Evolutionary conservation across 495 filamentous ascomycete genomes (phyloP), one percentile per base, ranked within the genome.

Genomic region (Aspergillus campestris): DNA sequence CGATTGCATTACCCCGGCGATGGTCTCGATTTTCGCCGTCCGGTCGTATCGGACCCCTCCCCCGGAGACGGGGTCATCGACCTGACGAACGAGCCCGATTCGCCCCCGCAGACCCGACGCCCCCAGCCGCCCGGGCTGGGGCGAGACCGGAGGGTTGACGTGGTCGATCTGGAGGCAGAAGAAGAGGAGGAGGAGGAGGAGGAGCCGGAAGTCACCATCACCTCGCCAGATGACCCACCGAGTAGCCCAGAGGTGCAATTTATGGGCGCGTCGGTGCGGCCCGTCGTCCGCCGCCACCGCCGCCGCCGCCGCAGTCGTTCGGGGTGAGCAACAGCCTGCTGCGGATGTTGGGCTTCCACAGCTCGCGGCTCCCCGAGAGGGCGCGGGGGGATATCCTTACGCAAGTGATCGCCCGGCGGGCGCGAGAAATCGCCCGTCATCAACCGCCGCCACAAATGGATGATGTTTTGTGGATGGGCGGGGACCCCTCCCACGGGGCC

Each of bases 51-150:
- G n/a, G 39, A 49, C 3, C 45, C 53, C 1, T 34, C 59, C 10
- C 51, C 55, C n/a, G 42, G 46, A 7, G 65, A 61, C 11, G 61
- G 67, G 27, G 62, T 79, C 6, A 79, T 82, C 13, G 78, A 82
- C 52, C 55, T 82, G 14, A 81, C 78, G 5, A 62, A 68, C 8
- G 75, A 77, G 6, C 56, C 65, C 2, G 73, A 73, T 15, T 62
- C 67, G 3, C 59, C 63, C 28, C 59, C 65, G 7, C 55, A 45
- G 34, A 34, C 38, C 7, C 49, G 47, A 18, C 50, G 48, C 12
- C 42, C 50, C 15, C 47, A 58, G 30, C 56, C 50, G 7, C 65
- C 65, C 9, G 54, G 62, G 3, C 66, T 69, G 42, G 60, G 57
- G 14, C 49, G 64, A 29, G 53, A 67, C 9, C 63, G 67, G 8